A percentile compares a stretch with the other conserved stretches of the same genome.
phyloP scores from a whole-genome alignment of 306 rosid genomes.

The Acacia acuminata region DNA sequence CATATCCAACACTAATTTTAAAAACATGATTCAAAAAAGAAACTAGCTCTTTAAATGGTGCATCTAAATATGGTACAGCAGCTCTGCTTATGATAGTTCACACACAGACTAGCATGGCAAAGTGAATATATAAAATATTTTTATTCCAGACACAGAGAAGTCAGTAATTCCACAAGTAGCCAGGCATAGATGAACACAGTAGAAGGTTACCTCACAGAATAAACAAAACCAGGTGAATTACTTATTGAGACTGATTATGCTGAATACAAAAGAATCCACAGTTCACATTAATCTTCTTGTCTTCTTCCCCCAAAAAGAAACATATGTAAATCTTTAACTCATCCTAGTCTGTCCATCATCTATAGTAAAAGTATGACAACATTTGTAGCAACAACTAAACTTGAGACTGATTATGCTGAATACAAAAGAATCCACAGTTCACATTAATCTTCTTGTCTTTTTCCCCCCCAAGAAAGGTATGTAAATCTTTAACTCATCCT shows the following conservation, averaged over 20 bases:
- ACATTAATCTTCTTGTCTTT: background rate
- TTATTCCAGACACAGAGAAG: background rate
- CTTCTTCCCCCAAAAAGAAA: background rate
- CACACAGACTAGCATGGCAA: background rate
- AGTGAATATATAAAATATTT: background rate
- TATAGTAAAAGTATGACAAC: background rate
- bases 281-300: background rate
- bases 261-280: background rate
- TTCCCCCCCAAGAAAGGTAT: background rate
- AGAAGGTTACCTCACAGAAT: background rate
- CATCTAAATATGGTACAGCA: background rate
- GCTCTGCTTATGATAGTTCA: background rate
- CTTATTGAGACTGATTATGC: background rate
- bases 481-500: background rate
- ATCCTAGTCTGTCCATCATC: background rate
- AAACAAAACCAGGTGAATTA: slow-evolving; percentile 4
- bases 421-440: background rate
- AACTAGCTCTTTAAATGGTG: background rate
- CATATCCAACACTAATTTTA: background rate
- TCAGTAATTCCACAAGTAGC: background rate
- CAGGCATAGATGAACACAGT: background rate
- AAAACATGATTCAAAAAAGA: background rate
- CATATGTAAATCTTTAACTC: too few species aligned
- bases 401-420: background rate
- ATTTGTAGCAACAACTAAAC: background rate